Base-by-base conservation (phyloP, 2,329 filamentous ascomycete species). In the Colletotrichum noveboracense region DNA sequence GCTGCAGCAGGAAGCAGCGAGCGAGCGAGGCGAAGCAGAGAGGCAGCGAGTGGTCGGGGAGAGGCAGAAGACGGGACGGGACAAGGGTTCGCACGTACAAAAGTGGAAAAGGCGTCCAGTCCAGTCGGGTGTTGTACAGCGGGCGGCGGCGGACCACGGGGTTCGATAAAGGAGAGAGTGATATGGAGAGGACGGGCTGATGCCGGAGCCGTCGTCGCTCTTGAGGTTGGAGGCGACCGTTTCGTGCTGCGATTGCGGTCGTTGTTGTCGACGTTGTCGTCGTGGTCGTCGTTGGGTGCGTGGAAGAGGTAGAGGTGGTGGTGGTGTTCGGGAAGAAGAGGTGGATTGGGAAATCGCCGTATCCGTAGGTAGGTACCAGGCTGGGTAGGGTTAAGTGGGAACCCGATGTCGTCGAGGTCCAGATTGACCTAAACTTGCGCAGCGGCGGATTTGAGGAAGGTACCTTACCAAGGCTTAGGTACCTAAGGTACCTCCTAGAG, bases 81-180 rank as follows among this genome's bases (percentile, higher is more conserved):
- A 73, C 58, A 28, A 76, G 74, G 71, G 60, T 58, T 58, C 55
- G 55, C 26, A 76, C 71, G 66, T 76, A 75, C 74, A 71, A 71
- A 76, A 76, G 70, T 56, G 62, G 75, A 43, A 75, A 75, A 71
- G 62, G 36, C 18, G 65, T 71, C 43, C 43, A 52, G 43, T 52
- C n/a, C 43, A 52, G 43, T 52, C 43, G 43, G 43, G 58, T 32
- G 28, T 75, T 38, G 65, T 74, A 52, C 65, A 72, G 66, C 28
- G 67, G 67, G 32, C 55, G 55, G n/a, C 55, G 55, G 43, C 43
- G 43, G n/a, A 52, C 30, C 32, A 56, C 64, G 30, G 34, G 24
- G 7, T 43, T 67, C 28, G 61, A 62, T 52, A 14, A 21, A 24
- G 55, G 67, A 73, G 56, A 18, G 28, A 34, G 48, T 34, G 32